Evolutionary conservation across 306 rosid species (phyloP).

Genomic region (Cicer arietinum): DNA sequence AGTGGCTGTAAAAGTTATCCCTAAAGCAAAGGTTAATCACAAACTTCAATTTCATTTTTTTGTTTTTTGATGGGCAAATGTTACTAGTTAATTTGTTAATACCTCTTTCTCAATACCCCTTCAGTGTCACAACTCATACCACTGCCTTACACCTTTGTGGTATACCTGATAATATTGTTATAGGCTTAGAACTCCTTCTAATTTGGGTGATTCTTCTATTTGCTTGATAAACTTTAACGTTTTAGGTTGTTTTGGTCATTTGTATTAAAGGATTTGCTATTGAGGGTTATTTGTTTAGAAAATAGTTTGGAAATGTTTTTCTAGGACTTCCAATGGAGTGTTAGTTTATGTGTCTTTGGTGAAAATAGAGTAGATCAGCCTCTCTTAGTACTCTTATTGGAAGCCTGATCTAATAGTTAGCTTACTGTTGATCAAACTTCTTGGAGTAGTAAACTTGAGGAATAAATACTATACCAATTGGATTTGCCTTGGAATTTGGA

Average conservation of each 20-base stretch:
- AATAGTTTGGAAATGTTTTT: constrained; percentile 29
- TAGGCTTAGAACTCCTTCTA: constrained; percentile 14
- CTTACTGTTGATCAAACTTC: constrained; percentile 38
- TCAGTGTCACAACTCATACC: too few relatives aligned
- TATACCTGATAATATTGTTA: not conserved
- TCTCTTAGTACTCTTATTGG: not conserved
- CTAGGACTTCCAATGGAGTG: constrained; percentile 33
- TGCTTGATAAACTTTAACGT: constrained; percentile 30
- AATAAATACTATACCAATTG: constrained; percentile 5
- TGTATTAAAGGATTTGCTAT: constrained; percentile 24
- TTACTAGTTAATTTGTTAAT: too few relatives aligned
- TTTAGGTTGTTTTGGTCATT: constrained; percentile 25
- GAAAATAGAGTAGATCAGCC: not conserved
- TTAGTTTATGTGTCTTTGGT: constrained; percentile 35
- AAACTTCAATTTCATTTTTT: too few relatives aligned
- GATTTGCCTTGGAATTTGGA: constrained; percentile 6
- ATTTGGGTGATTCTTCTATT: constrained; percentile 2
- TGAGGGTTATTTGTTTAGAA: constrained; percentile 35
- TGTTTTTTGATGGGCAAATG: too few relatives aligned
- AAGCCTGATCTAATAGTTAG: constrained; percentile 35
- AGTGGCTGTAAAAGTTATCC: constrained; percentile 94
- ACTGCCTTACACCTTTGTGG: not conserved
- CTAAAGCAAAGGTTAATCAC: constrained; percentile 78
- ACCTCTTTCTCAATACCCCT: too few relatives aligned
- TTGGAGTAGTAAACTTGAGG: constrained; percentile 23